Base-by-base conservation (phyloP, 2,329 filamentous ascomycete species). In the Colletotrichum sp. region DNA sequence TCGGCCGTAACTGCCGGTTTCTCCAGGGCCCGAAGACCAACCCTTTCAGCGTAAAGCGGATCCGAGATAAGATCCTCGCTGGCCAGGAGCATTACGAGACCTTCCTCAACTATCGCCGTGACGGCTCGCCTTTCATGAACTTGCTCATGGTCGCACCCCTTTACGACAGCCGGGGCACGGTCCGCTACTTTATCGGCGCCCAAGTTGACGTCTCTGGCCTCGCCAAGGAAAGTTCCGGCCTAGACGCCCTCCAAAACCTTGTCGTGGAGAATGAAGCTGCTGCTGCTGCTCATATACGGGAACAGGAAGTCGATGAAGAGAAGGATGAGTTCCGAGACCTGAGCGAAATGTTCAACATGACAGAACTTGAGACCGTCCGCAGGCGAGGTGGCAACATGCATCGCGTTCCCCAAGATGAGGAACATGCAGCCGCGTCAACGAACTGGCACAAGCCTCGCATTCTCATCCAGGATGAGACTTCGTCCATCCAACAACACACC, bases 1-100 rank as follows among this genome's bases (percentile, higher is more conserved):
- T 96, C 22, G 94, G 94, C 0, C 91, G 93, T 36, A 96, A 96
- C 77, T 96, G 94, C 79, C 91, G 94, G 9, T 96, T 96, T 79
- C 88, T 96, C 3, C 94, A 96, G 82, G 94, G 94, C 0, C 94
- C 94, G 0, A 91, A 90, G 79, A 95, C 94, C 8, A 93, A 93
- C 77, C 87, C 87, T 0, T 88, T 89, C 76, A 94, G 92, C 66
- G 87, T 94, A 0, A 84, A 87, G 70, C 88, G 94, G 69, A 86
- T 96, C 13, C 87, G 89, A 36, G 89, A 93, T 55, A 92, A 91
- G 32, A 84, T 94, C 13, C 82, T 87, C 9, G 89, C 88, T 2
- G 93, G 93, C n/a, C 89, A 91, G 78, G 94, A 96, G 79, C 91
- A 93, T 77, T 94, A 89, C 70, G 94, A 96, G 79, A 91, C 94